Evolutionary conservation across 768 basidiomycete genomes (phyloP).

Genomic region (Hydnum rufescens): DNA sequence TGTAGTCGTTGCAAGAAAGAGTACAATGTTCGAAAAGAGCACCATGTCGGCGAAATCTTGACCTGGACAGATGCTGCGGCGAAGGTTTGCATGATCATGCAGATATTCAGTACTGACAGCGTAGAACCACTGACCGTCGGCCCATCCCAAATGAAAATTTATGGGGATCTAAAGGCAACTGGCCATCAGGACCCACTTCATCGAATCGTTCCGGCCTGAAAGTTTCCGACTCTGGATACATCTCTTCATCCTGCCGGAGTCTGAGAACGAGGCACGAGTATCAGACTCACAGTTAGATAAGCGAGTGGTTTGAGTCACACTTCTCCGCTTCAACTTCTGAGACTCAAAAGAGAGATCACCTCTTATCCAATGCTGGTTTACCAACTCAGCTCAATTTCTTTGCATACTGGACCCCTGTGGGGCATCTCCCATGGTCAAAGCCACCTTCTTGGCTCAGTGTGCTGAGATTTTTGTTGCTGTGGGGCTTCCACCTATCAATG

Average conservation of each 20-base stretch:
- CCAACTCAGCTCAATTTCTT: too few species aligned
- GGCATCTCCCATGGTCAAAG: too few species aligned
- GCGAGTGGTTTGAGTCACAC: too few species aligned
- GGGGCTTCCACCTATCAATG: too few species aligned
- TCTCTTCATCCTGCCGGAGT: background rate
- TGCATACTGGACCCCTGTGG: too few species aligned
- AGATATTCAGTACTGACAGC: background rate
- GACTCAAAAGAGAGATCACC: too few species aligned
- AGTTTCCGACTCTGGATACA: slow-evolving; percentile 3
- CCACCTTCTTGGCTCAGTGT: too few species aligned
- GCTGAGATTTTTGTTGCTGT: too few species aligned
- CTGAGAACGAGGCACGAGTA: too few species aligned
- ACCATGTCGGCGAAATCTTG: slow-evolving; percentile 15
- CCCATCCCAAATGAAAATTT: slow-evolving; percentile 1
- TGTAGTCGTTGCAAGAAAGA: slow-evolving; percentile 11
- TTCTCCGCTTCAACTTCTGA: too few species aligned
- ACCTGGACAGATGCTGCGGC: slow-evolving; percentile 13
- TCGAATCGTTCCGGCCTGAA: slow-evolving; percentile 4
- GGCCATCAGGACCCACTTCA: background rate
- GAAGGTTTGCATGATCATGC: background rate
- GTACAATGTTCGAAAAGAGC: slow-evolving; percentile 16
- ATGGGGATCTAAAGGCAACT: background rate
- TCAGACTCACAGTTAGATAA: too few species aligned
- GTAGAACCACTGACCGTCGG: background rate
- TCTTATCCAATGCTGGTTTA: too few species aligned